Percentiles rank a stretch among this genome's conserved stretches.
Evolutionary conservation across 179 eudicot genomes (phyloP).

Genomic region (Beta macrorhiza): DNA sequence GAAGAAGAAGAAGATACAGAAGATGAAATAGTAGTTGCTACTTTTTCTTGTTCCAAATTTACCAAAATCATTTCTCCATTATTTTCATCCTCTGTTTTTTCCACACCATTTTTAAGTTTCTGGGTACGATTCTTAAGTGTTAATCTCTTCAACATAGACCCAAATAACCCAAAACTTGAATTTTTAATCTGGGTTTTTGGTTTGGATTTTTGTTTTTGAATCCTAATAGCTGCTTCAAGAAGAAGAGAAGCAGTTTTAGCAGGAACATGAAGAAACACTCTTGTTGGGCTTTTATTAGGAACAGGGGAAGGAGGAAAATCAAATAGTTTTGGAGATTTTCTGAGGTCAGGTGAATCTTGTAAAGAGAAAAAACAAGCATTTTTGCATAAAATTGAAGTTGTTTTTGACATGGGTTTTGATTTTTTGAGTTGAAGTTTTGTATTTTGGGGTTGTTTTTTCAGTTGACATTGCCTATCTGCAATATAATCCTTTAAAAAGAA

Average conservation of each 20-base stretch:
- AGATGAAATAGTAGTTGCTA: background rate
- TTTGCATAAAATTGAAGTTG: conserved; percentile 43
- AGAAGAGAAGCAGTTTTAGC: conserved; percentile 65
- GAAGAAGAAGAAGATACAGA: conserved; percentile 12
- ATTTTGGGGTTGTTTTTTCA: conserved; percentile 32
- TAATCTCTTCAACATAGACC: conserved; percentile 55
- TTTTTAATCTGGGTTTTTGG: conserved; percentile 35
- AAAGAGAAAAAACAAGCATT: conserved; percentile 64
- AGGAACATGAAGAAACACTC: conserved; percentile 56
- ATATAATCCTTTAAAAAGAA: conserved; percentile 58
- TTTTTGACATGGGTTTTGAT: conserved; percentile 32
- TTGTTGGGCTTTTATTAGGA: conserved; percentile 40
- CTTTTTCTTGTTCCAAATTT: background rate
- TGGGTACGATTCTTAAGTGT: conserved; percentile 32
- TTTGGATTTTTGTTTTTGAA: conserved; percentile 46
- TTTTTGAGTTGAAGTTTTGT: conserved; percentile 36
- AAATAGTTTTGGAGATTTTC: conserved; percentile 47
- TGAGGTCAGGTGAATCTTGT: conserved; percentile 45
- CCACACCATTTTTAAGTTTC: conserved; percentile 15
- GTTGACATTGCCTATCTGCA: conserved; percentile 42
- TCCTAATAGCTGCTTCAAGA: conserved; percentile 67
- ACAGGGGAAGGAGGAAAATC: conserved; percentile 31
- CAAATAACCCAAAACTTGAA: conserved; percentile 53
- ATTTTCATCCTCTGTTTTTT: conserved; percentile 3
- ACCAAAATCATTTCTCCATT: background rate